Percentiles rank a stretch among this genome's conserved stretches.
Evolutionary conservation across 768 basidiomycete genomes (phyloP).

Genomic region (Suillus paluster): DNA sequence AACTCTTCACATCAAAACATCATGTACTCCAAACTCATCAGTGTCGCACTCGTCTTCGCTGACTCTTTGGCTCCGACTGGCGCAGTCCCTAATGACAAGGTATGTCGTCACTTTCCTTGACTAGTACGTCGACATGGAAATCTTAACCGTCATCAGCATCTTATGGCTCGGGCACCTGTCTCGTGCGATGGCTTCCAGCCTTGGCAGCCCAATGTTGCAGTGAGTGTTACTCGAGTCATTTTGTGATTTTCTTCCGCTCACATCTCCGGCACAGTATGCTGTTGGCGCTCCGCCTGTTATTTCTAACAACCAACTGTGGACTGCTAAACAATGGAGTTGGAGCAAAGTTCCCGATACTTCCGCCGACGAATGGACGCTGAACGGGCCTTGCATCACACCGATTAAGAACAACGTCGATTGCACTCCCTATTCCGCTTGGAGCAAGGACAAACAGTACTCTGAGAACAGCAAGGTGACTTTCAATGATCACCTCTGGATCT

Average conservation of each 20-base stretch:
- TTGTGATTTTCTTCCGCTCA: not conserved
- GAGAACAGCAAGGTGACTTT: slow-evolving; percentile 19
- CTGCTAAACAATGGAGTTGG: slow-evolving; percentile 30
- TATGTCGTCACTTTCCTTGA: not conserved
- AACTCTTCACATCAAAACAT: not conserved
- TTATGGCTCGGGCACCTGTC: not conserved
- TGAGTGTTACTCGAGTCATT: not conserved
- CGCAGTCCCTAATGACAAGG: not conserved
- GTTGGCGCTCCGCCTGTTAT: slow-evolving; percentile 23
- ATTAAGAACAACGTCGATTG: slow-evolving; percentile 27
- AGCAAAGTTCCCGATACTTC: slow-evolving; percentile 20
- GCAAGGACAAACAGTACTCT: slow-evolving; percentile 17
- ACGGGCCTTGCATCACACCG: slow-evolving; percentile 20
- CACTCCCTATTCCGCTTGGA: slow-evolving; percentile 24
- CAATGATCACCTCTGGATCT: slow-evolving; percentile 21
- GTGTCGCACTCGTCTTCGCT: not conserved
- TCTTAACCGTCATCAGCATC: not conserved
- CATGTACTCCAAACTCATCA: slow-evolving; percentile 5
- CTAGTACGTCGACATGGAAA: too few relatives aligned
- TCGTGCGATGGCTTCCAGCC: slow-evolving; percentile 1
- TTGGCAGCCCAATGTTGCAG: slow-evolving; percentile 31
- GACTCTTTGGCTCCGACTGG: not conserved
- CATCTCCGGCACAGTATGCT: slow-evolving; percentile 18
- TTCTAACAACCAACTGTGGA: slow-evolving; percentile 22
- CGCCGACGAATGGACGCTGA: slow-evolving; percentile 21